Evolutionary conservation across 306 rosid genomes (phyloP), one percentile per base, ranked within the genome.

Genomic region (Castanea sativa): DNA sequence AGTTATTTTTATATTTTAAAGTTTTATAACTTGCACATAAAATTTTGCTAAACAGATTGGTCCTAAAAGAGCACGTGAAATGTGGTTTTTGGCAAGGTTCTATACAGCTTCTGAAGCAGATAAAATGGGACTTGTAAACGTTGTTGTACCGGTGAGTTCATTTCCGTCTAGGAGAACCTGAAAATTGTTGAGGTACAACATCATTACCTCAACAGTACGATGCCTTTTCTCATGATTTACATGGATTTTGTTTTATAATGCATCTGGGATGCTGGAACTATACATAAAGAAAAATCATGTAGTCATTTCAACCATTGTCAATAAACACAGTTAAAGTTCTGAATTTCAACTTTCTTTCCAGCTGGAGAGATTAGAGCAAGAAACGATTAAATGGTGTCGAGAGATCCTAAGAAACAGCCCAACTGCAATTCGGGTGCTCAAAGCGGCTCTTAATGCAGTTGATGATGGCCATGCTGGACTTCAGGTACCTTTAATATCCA

Each of bases 391-490:
- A 83, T 95, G 98, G 97, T 91, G 99, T 61, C 83, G 99, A 53
- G 96, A 95, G 89, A 91, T 95, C 65, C 84, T 92, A 71, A 84
- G 97, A 82, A 95, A 92, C 84, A 95, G 98, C 79, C 98, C 98
- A 43, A 92, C 97, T 16, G 96, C 99, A 15, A 83, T 95, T 71
- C 92, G 99, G 52, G 89, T 95, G 80, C 87, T 95, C 71, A 95
- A 95, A 81, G 87, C 97, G 15, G 91, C 98, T 84, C 91, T 95
- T 78, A 95, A 92, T 81, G 98, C 98, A 8, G 96, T 90, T 27
- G 98, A 92, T 74, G 99, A 95, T 35, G 98, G 99, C 15, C 99
- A 95, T 77, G 92, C 97, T 29, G 97, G 45, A 53, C 98, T 95
- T 57, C 99, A 95, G 97, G 99, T 92, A 81, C 75, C 3, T 25